Base-by-base conservation (phyloP, 2,329 filamentous ascomycete genomes). In the Parascedosporium putredinis region DNA sequence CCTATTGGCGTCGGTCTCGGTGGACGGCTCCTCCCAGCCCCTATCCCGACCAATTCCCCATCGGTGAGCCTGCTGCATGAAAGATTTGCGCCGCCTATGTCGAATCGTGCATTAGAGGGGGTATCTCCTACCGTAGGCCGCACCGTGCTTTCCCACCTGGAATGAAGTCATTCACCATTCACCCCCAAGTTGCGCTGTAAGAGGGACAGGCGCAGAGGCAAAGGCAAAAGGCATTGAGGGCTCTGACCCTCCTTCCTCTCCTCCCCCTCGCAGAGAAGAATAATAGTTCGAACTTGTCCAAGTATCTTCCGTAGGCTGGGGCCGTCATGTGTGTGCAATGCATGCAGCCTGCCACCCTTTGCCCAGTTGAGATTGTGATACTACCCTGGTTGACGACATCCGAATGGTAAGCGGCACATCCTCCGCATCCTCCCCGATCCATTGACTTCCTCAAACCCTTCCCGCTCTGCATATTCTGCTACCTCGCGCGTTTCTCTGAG, bases 21-120 rank as follows among this genome's bases (percentile, higher is more conserved):
- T 42, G 3, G 38, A 22, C 20, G 38, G 16, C 12, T 5, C 7
- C 12, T 5, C 38, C 38, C 20, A 22, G 16, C 38, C 38, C 20
- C 1, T 18, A 7, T 8, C n/a, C n/a, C 33, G 8, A 36, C 16
- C n/a, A 7, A 36, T 12, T 20, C 23, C 20, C 38, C 18, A 42
- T 42, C 38, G 38, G 38, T 42, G 38, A 42, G 38, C n/a, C n/a
- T 36, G 20, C 38, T 42, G 38, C 38, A 42, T 42, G 38, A 42
- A 42, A 20, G 38, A 42, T 42, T 42, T 42, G 20, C 38, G 38
- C 9, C 38, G 23, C n/a, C 4, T 8, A 38, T 12, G 23, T 14
- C 18, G n/a, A n/a, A n/a, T n/a, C n/a, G n/a, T n/a, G n/a, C n/a
- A n/a, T n/a, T n/a, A n/a, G n/a, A n/a, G n/a, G n/a, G n/a, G n/a